Base-by-base conservation (phyloP, 352 stramenopile species). In the Globisporangium nodosum region DNA sequence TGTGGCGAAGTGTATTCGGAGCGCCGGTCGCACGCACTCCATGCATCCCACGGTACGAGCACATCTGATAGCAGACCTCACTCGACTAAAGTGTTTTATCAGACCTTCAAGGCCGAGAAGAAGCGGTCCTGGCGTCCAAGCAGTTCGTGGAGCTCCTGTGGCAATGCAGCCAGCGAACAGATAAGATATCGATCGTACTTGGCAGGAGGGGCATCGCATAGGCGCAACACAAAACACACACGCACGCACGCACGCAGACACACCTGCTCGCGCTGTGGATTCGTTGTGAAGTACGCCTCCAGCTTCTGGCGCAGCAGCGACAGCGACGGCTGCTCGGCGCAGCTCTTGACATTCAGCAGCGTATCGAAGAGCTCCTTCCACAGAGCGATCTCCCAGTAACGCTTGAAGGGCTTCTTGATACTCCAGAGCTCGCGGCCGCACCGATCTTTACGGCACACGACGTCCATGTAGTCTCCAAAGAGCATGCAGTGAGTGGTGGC, bases 401-500 rank as follows among this genome's bases (percentile, higher is more conserved):
- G 69, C 68, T 92, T 92, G 60, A 91, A 88, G 39, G 65, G 54
- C 39, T 69, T 77, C 21, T 69, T 68, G 51, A 85, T 79, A 7
- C 48, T 60, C 80, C 80, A 95, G 18, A 57, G 52, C 31, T 40
- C 35, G 8, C 27, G 37, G 16, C 70, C 73, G 7, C 71, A 65
- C 12, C 65, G 50, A 39, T 61, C 58, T 21, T 68, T 62, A 3
- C 59, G 53, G 35, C 65, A 64, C 8, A 70, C 66, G 15, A 92
- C 66, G 59, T 94, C 70, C 80, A 96, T 94, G 65, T 94, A 96
- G 11, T 87, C 71, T 27, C 85, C 85, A 43, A 92, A 94, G 2
- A 96, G 71, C 74, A 96, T 79, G 61, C 84, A 93, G 52, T 96
- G 76, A 8, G 82, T 60, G 2, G 81, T 93, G 6, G 68, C 82